These are phyloP conservation scores for Chernovozyma aurita DNA, from an alignment of 1,139 yeast genomes.

Conservation along the genomic window DNA sequence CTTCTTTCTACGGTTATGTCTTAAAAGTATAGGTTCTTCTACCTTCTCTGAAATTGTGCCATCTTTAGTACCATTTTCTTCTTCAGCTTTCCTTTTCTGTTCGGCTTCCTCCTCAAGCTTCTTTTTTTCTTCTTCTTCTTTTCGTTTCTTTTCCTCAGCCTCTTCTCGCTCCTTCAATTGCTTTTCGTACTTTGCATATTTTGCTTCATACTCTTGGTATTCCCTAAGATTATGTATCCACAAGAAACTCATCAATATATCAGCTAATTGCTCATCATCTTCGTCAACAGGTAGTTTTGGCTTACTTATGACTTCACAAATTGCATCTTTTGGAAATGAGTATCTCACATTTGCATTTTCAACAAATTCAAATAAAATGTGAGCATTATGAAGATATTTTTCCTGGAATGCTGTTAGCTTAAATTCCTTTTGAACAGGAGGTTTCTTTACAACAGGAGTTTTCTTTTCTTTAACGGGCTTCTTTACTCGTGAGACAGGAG, in stretches of 20 bases:
- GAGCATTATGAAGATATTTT: conserved; percentile 61
- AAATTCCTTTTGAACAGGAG: conserved; percentile 35
- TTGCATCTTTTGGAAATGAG: conserved; percentile 67
- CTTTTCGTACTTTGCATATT: conserved; percentile 26
- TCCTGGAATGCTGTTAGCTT: conserved; percentile 75
- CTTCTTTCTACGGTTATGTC: conserved; percentile 3
- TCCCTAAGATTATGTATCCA: conserved; percentile 54
- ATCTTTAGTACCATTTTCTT: conserved; percentile 5
- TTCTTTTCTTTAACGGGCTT: conserved; percentile 18
- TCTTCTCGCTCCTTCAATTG: conserved; percentile 19
- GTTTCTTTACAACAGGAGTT: conserved; percentile 16
- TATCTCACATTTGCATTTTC: conserved; percentile 78
- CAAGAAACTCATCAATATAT: conserved; percentile 60
- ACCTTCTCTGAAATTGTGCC: conserved; percentile 6
- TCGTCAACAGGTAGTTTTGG: conserved; percentile 22
- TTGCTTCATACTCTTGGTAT: conserved; percentile 43
- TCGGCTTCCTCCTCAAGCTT: conserved; percentile 16
- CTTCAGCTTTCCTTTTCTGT: conserved; percentile 12
- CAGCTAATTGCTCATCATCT: conserved; percentile 30
- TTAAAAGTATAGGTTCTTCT: conserved; percentile 9
- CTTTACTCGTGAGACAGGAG: conserved; percentile 10
- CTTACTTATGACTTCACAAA: conserved; percentile 54
- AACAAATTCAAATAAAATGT: conserved; percentile 76
- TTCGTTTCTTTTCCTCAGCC: conserved; percentile 20
- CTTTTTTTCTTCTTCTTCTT: conserved; percentile 23